Conservation (phyloP, 208 protist genomes). For the Vickermania spadyakhi region DNA sequence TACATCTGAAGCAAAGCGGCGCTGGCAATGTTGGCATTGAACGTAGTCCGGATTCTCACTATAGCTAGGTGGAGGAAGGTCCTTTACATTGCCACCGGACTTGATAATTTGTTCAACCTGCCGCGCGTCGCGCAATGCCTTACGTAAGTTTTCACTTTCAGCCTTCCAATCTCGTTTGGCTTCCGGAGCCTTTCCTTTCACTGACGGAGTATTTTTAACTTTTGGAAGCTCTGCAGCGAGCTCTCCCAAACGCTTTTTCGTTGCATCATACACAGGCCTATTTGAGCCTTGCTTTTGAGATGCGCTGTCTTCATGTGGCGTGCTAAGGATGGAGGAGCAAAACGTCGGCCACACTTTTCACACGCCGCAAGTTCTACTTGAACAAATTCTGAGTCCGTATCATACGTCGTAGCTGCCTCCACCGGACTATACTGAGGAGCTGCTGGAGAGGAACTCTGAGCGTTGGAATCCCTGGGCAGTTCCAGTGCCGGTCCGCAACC, state of each 20-base stretch:
- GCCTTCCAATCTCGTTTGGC: conserved; percentile 83
- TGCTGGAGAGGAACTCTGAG: too few relatives aligned
- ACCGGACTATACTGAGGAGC: too few relatives aligned
- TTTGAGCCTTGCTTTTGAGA: too few relatives aligned
- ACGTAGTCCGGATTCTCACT: conserved; percentile 79
- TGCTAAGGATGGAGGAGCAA: conserved; percentile 49
- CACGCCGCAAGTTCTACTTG: conserved; percentile 36
- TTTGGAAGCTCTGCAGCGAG: conserved; percentile 5
- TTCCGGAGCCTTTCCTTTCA: too few relatives aligned
- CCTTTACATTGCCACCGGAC: conserved; percentile 48
- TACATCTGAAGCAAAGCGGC: conserved; percentile 74
- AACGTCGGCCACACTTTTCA: conserved; percentile 63
- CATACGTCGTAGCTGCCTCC: not conserved
- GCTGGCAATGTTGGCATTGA: conserved; percentile 75
- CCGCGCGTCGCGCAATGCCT: conserved; percentile 62
- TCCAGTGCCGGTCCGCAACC: too few relatives aligned
- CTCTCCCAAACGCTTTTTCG: conserved; percentile 41
- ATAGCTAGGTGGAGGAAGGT: conserved; percentile 84
- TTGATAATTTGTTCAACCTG: conserved; percentile 71
- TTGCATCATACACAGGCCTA: conserved; percentile 69
- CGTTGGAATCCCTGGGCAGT: too few relatives aligned
- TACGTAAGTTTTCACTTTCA: conserved; percentile 74
- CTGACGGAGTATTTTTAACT: conserved; percentile 9
- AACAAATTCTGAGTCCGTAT: conserved; percentile 3
- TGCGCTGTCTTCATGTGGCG: conserved; percentile 63